A percentile compares a stretch with the other conserved stretches of the same genome.
Evolutionary conservation across 495 filamentous ascomycete genomes (phyloP).

Genomic region (Aspergillus panamensis): DNA sequence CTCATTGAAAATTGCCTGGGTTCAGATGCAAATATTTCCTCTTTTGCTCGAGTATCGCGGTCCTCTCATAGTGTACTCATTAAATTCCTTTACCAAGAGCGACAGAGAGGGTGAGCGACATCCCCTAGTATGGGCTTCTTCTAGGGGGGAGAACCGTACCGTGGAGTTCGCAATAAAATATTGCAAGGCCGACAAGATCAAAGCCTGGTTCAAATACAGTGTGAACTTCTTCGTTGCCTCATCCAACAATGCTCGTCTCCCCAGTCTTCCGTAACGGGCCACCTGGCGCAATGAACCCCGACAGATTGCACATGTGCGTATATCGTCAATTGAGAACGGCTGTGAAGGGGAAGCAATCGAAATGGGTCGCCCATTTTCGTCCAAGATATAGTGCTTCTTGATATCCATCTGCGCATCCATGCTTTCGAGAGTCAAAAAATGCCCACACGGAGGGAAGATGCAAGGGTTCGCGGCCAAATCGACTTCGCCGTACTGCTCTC

Average conservation of each 20-base stretch:
- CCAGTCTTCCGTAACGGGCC: slow-evolving; percentile 63
- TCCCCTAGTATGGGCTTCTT: too few species aligned
- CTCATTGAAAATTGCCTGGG: too few species aligned
- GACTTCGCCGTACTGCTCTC: slow-evolving; percentile 50
- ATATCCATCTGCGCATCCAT: slow-evolving; percentile 69
- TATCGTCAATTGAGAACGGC: slow-evolving; percentile 51
- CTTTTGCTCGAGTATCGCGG: too few species aligned
- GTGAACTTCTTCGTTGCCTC: slow-evolving; percentile 68
- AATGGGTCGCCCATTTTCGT: slow-evolving; percentile 43
- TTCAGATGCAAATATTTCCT: too few species aligned
- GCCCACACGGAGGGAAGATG: slow-evolving; percentile 53
- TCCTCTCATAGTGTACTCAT: too few species aligned
- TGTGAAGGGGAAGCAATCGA: slow-evolving; percentile 38
- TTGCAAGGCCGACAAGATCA: too few species aligned
- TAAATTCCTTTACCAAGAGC: too few species aligned
- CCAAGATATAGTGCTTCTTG: slow-evolving; percentile 47
- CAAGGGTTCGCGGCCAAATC: slow-evolving; percentile 57
- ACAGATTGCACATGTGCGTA: slow-evolving; percentile 62
- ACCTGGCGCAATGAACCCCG: slow-evolving; percentile 59
- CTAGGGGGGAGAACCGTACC: too few species aligned
- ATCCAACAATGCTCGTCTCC: slow-evolving; percentile 60
- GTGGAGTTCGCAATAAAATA: too few species aligned
- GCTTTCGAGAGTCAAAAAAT: slow-evolving; percentile 53
- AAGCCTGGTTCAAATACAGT: slow-evolving; percentile 45
- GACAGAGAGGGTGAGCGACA: too few species aligned